phyloP scores from a whole-genome alignment of 345 rosid species.

The Firmiana major region DNA sequence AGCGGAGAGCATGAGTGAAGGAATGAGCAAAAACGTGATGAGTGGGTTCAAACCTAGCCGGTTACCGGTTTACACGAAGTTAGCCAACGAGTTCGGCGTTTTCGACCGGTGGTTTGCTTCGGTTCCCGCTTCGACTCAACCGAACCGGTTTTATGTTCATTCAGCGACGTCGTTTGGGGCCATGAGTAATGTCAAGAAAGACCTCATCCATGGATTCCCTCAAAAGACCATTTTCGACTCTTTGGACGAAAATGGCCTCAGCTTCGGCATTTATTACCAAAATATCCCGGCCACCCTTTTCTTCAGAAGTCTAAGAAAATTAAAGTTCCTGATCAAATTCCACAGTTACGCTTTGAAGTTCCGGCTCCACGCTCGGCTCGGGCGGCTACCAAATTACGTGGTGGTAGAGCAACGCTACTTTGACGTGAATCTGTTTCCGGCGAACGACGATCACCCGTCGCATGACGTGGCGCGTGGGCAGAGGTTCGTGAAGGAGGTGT shows the following conservation, averaged over 20 bases:
- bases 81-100: slow-evolving; percentile 82
- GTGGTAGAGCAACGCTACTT: slow-evolving; percentile 92
- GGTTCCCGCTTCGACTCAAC: slow-evolving; percentile 96
- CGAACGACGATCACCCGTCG: slow-evolving; percentile 96
- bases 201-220: slow-evolving; percentile 85
- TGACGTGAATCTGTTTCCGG: slow-evolving; percentile 59
- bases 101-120: slow-evolving; percentile 99
- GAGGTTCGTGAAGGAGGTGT: slow-evolving; percentile 89
- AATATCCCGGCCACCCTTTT: slow-evolving; percentile 93
- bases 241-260: slow-evolving; percentile 73
- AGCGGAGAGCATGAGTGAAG: slow-evolving; percentile 63
- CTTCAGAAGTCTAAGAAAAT: slow-evolving; percentile 63
- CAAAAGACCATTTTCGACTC: slow-evolving; percentile 92
- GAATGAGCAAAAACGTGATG: slow-evolving; percentile 71
- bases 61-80: slow-evolving; percentile 68
- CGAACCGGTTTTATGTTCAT: slow-evolving; percentile 95
- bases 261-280: slow-evolving; percentile 90
- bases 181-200: slow-evolving; percentile 76
- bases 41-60: slow-evolving; percentile 71
- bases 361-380: slow-evolving; percentile 61
- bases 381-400: slow-evolving; percentile 75
- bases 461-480: slow-evolving; percentile 90
- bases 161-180: slow-evolving; percentile 98
- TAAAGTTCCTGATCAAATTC: slow-evolving; percentile 64
- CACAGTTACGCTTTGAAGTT: slow-evolving; percentile 63